Percentiles rank a stretch among this genome's conserved stretches.
Evolutionary conservation across 768 basidiomycete genomes (phyloP).

Genomic region (Panaeolus cyanescens): DNA sequence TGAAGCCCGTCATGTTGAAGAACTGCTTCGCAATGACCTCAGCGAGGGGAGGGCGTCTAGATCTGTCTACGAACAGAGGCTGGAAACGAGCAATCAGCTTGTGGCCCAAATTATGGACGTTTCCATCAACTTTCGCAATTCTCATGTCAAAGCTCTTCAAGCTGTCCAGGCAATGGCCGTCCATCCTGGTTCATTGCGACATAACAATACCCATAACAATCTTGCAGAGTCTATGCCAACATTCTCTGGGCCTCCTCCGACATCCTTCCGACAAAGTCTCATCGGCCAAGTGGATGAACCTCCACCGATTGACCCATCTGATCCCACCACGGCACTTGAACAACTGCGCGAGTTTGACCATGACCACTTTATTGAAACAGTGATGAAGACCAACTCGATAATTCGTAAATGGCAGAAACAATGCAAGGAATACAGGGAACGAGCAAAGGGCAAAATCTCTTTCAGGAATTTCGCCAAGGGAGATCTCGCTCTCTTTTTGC

Average conservation of each 20-base stretch:
- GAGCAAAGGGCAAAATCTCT: slow-evolving; percentile 95
- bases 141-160: slow-evolving; percentile 72
- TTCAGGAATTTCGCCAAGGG: slow-evolving; percentile 95
- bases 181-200: slow-evolving; percentile 53
- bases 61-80: slow-evolving; percentile 63
- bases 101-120: slow-evolving; percentile 83
- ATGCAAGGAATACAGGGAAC: slow-evolving; percentile 93
- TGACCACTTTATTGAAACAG: slow-evolving; percentile 81
- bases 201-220: slow-evolving; percentile 29
- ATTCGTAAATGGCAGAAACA: slow-evolving; percentile 98
- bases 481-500: slow-evolving; percentile 93
- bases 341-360: slow-evolving; percentile 76
- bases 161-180: slow-evolving; percentile 59
- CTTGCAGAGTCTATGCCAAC: slow-evolving; percentile 52
- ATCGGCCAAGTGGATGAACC: slow-evolving; percentile 61
- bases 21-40: slow-evolving; percentile 73
- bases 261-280: slow-evolving; percentile 46
- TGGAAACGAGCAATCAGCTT: slow-evolving; percentile 68
- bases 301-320: slow-evolving; percentile 76
- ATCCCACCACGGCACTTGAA: slow-evolving; percentile 71
- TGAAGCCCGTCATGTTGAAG: slow-evolving; percentile 67
- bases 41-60: slow-evolving; percentile 69
- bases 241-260: slow-evolving; percentile 30
- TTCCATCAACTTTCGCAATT: slow-evolving; percentile 74
- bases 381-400: slow-evolving; percentile 80